Evolutionary conservation across 495 filamentous ascomycete genomes (phyloP).

Genomic region (Neurospora terricola): DNA sequence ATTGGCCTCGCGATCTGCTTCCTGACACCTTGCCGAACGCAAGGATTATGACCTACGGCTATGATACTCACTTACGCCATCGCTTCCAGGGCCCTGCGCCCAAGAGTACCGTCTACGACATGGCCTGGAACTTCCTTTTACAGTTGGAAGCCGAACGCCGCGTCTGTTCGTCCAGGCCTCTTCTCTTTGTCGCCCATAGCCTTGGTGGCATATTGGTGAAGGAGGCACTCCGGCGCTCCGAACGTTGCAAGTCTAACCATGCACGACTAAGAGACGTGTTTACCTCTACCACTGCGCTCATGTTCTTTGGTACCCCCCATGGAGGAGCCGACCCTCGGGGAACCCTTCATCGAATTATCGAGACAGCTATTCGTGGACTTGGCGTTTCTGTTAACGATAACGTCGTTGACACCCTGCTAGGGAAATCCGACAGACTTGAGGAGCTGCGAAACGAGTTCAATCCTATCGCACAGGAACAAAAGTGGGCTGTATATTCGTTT

Average conservation of each 20-base stretch:
- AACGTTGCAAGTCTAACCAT: slow-evolving; percentile 5
- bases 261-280: slow-evolving; percentile 16
- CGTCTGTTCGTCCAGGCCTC: slow-evolving; percentile 17
- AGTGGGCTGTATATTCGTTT: slow-evolving; percentile 29
- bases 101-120: slow-evolving; percentile 25
- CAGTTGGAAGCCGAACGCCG: slow-evolving; percentile 23
- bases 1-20: slow-evolving; percentile 41
- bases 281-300: slow-evolving; percentile 25
- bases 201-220: slow-evolving; percentile 45
- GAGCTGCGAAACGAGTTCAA: slow-evolving; percentile 24
- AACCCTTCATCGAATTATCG: slow-evolving; percentile 5
- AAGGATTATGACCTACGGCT: slow-evolving; percentile 42
- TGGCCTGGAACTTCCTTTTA: slow-evolving; percentile 26
- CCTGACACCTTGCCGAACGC: slow-evolving; percentile 32
- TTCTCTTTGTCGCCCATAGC: slow-evolving; percentile 42
- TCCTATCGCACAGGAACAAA: slow-evolving; percentile 11
- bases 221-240: slow-evolving; percentile 24
- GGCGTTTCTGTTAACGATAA: slow-evolving; percentile 19
- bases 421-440: slow-evolving; percentile 19
- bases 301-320: slow-evolving; percentile 39
- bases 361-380: slow-evolving; percentile 8
- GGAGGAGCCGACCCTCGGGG: slow-evolving; percentile 22
- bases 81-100: slow-evolving; percentile 3
- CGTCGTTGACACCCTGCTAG: slow-evolving; percentile 19
- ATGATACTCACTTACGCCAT: slow-evolving; percentile 17